Evolutionary conservation across 108 stramenopile genomes (phyloP).

Genomic region (Aurantiochytrium sp.): DNA sequence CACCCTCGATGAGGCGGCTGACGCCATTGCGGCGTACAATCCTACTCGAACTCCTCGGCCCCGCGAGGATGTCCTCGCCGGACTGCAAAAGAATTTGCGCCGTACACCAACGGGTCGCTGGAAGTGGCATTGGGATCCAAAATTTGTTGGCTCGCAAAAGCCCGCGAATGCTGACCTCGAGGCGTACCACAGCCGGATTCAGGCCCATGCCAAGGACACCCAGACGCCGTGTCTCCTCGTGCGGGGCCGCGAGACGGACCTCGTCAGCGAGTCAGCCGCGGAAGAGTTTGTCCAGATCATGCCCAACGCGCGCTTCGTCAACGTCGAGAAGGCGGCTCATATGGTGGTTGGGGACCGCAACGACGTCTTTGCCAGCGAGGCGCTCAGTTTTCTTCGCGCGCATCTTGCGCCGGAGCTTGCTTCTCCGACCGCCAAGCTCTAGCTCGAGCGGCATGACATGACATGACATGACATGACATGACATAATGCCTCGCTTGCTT

Average conservation of each 20-base stretch:
- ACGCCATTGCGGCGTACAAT: neutral
- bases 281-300: neutral
- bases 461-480: no score
- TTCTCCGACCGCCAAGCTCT: no score
- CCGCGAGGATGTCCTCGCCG: neutral
- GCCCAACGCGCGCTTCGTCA: constrained; percentile 4
- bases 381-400: neutral
- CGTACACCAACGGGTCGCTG: neutral
- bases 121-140: constrained; percentile 4
- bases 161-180: neutral
- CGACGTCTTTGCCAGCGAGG: neutral
- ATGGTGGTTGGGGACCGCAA: constrained; percentile 4
- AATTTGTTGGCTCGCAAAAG: neutral
- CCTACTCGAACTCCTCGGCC: neutral
- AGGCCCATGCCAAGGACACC: neutral
- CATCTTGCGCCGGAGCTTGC: neutral
- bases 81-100: neutral
- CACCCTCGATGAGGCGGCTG: neutral
- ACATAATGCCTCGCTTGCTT: no score
- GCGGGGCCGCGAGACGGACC: neutral
- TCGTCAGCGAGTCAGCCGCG: neutral
- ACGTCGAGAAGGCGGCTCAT: constrained; percentile 5
- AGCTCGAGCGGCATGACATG: no score
- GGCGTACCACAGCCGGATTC: neutral
- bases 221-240: neutral